Evolutionary conservation across 1,139 yeast genomes (phyloP).

Genomic region (Protomyces gravidus): DNA sequence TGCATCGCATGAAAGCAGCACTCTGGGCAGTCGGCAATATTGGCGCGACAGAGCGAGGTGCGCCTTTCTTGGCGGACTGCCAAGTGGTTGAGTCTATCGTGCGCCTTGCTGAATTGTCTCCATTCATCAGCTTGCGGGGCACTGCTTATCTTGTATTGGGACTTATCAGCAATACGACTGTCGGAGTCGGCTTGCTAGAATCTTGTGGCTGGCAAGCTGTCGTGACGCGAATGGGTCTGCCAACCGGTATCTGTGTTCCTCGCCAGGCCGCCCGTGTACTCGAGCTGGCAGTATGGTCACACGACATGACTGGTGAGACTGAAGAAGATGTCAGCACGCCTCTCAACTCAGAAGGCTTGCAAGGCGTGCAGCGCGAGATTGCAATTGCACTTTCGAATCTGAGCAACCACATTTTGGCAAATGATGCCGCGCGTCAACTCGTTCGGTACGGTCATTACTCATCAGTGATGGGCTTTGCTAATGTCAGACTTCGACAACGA

Average conservation of each 20-base stretch:
- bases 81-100: constrained; percentile 56
- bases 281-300: constrained; percentile 17
- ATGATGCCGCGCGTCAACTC: constrained; percentile 62
- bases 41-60: constrained; percentile 48
- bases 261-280: constrained; percentile 34
- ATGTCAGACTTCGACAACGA: constrained; percentile 49
- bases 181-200: constrained; percentile 82
- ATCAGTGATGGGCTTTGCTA: background rate
- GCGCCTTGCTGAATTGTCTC: constrained; percentile 51
- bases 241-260: constrained; percentile 49
- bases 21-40: constrained; percentile 87
- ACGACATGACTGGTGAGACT: background rate
- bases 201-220: constrained; percentile 73
- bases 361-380: constrained; percentile 49
- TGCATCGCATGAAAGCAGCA: constrained; percentile 59
- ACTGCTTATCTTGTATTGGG: constrained; percentile 78
- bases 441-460: constrained; percentile 10
- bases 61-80: constrained; percentile 57
- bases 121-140: constrained; percentile 52
- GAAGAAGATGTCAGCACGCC: background rate
- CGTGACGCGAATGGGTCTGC: constrained; percentile 50
- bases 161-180: constrained; percentile 62
- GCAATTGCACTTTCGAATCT: constrained; percentile 53
- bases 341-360: background rate
- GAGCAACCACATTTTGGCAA: constrained; percentile 58